phyloP scores from a whole-genome alignment of 192 early-diverging fungal species.

The Paraglomus brasilianum region DNA sequence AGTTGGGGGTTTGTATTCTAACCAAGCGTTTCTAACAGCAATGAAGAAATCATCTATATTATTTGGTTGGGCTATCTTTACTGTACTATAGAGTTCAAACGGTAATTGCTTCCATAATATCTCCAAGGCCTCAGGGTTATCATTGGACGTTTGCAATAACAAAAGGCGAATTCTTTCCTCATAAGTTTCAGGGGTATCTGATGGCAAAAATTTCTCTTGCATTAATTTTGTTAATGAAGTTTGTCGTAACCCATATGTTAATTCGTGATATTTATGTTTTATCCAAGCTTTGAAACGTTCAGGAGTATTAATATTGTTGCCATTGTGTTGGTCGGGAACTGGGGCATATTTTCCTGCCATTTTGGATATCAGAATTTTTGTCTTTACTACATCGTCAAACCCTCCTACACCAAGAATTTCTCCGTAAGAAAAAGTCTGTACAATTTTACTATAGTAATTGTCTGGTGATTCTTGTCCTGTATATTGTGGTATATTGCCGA shows the following conservation, averaged over 20 bases:
- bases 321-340: background rate
- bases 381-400: background rate
- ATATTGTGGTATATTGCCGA: background rate
- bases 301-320: background rate
- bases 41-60: background rate
- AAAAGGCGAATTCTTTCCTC: slow-evolving; percentile 7
- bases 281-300: background rate
- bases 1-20: background rate
- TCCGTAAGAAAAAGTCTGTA: background rate
- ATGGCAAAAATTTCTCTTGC: slow-evolving; percentile 4
- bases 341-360: background rate
- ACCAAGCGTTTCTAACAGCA: background rate
- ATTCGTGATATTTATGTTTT: slow-evolving; percentile 6
- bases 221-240: background rate
- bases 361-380: slow-evolving; percentile 6
- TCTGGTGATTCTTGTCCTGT: background rate
- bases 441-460: slow-evolving; percentile 1
- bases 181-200: slow-evolving; percentile 1
- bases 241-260: no score
- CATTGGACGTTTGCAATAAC: slow-evolving; percentile 12
- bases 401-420: background rate
- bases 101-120: slow-evolving; percentile 13
- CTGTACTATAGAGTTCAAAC: slow-evolving; percentile 1
- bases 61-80: background rate
- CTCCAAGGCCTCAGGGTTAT: slow-evolving; percentile 6